Conservation (phyloP, 2,329 filamentous ascomycete species). For the Diaporthe ampelina region DNA sequence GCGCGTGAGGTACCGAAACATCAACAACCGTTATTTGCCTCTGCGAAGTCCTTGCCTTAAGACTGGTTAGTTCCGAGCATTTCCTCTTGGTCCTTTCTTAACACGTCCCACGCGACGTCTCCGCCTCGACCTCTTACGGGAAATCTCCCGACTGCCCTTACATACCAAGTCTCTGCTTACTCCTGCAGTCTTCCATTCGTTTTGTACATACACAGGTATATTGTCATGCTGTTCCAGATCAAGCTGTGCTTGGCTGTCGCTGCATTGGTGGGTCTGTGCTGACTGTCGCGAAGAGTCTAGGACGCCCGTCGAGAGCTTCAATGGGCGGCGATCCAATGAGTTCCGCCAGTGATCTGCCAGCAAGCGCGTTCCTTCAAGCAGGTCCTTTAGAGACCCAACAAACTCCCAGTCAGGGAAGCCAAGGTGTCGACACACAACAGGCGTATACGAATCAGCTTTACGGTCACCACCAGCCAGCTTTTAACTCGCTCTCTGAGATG, state of each 20-base stretch:
- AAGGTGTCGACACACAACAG: conserved; percentile 43
- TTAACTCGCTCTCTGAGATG: conserved; percentile 60
- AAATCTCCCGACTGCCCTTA: conserved; percentile 1
- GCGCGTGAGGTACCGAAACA: conserved; percentile 32
- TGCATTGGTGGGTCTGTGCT: conserved; percentile 20
- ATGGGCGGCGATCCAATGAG: conserved; percentile 48
- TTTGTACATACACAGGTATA: conserved; percentile 29
- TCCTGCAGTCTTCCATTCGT: conserved; percentile 24
- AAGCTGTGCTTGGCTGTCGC: neutral
- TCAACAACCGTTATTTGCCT: conserved; percentile 40
- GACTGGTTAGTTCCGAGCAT: conserved; percentile 38
- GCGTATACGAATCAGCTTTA: conserved; percentile 50
- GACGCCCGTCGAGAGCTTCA: conserved; percentile 13
- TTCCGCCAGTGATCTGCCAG: conserved; percentile 49
- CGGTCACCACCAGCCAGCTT: conserved; percentile 54
- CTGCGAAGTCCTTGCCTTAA: conserved; percentile 23
- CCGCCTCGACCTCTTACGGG: conserved; percentile 27
- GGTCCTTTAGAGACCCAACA: conserved; percentile 46
- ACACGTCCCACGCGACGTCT: conserved; percentile 26
- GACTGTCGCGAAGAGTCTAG: conserved; percentile 28
- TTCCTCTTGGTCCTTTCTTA: conserved; percentile 29
- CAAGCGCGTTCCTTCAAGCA: conserved; percentile 43
- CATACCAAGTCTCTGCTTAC: neutral
- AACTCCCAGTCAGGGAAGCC: conserved; percentile 43
- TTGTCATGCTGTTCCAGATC: neutral